Evolutionary conservation across 2,329 filamentous ascomycete species (phyloP), one percentile per base, ranked within the genome.

Genomic region (Aspergillus versicolor): DNA sequence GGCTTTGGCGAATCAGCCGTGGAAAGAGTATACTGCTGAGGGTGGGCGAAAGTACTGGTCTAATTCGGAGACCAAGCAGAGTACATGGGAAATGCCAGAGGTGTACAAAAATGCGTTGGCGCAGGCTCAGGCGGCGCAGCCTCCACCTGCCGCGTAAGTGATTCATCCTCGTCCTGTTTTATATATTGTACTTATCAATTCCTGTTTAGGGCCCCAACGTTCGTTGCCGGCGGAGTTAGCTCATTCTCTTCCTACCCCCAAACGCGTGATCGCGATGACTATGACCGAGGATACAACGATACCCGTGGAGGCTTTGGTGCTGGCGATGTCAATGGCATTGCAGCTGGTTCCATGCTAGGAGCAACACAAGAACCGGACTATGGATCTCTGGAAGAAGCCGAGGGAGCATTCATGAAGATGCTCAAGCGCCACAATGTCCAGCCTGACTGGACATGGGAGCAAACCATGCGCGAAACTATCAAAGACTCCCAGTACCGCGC

Each of bases 31-130:
- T 70, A 91, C 88, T 24, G 88, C 90, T 21, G 87, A 92, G 61
- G 90, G 91, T 62, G 94, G 93, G 46, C 87, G 88, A 67, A 91
- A 93, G 71, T 99, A 99, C 77, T 99, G 92, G 90, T 93, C 92
- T 75, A 94, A 99, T 74, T 90, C 88, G 34, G 89, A 95, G 75
- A 92, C 90, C 44, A 92, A 93, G 76, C 84, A 92, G 77, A 97
- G 92, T 73, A 91, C 90, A 32, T 99, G 94, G 94, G 89, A 92
- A 69, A 92, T 96, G 83, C 94, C 94, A 55, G 89, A 91, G 54
- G 85, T 79, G 61, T 92, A 92, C 77, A 91, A 90, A 70, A 82
- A 83, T 65, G 89, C 90, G 59, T 79, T 92, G 57, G 87, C 87
- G 51, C 83, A 85, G 57, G 87, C 87, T 52, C 83, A 72, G 54